Evolutionary conservation across 768 basidiomycete species (phyloP), one percentile per base, ranked within the genome.

Genomic region (Lentinula sp.): DNA sequence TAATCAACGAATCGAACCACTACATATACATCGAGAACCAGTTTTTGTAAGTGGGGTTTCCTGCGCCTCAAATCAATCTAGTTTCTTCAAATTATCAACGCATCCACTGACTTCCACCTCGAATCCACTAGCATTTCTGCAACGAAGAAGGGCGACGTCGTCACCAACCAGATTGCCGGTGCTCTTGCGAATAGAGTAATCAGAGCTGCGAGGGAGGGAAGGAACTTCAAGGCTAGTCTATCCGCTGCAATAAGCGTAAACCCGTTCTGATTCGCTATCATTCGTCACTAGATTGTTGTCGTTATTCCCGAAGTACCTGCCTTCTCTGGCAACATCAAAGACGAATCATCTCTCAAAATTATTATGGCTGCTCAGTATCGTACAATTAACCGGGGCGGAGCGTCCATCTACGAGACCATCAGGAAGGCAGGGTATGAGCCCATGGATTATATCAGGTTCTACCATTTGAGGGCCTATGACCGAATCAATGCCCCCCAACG

Each of bases 1-100:
- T 96, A 64, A 99, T 99, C 68, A 72, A 79, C 18, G 90, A 96
- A 68, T 84, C 94, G 0, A 85, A 85, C 63, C 91, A 97, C 70
- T 95, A 82, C 73, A 92, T 98, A 62, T 96, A 94, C 72, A 96
- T 99, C 63, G 94, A 93, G 74, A 94, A 94, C 64, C 91, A 94
- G 69, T 94, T 93, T 75, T 94, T 94, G 91, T 93, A 64, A 67
- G 90, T 76, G 16, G 2, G 0, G 23, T 9, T 43, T 33, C 35
- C 35, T 42, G 37, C 41, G 15, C 28, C 28, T 28, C 28, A 28
- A 28, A 28, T 28, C 3, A 28, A 36, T 50, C 43, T 57, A 4
- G 57, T 69, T 53, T 66, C 50, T 8, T 48, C 48, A 54, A 28
- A 59, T 39, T 9, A 2, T 18, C 18, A n/a, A 39, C 4, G 16